Base-by-base conservation (phyloP, 768 basidiomycete species). In the Myochromella boudieri region DNA sequence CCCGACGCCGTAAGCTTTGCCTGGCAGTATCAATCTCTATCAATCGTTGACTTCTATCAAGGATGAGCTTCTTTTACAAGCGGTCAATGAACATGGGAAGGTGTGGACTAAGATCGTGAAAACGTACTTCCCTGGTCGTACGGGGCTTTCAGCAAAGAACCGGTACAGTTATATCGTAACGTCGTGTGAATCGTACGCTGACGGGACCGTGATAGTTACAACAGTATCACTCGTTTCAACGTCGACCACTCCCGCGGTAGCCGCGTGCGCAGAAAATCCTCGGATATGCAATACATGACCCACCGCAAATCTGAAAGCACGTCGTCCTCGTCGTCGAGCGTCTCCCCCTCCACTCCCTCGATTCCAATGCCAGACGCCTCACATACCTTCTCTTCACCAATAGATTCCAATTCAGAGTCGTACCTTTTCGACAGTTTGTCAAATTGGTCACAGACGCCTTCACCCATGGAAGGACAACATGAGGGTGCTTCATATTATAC, bases 71-170 rank as follows among this genome's bases (percentile, higher is more conserved):
- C 71, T 82, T n/a, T 63, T 82, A 17, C 68, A 71, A 49, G 78
- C 80, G 5, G 80, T 82, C 31, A 64, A 72, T 37, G 71, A 74
- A 44, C 77, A 80, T 48, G 80, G 80, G 15, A 80, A 77, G 58
- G 75, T 78, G 4, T 82, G 80, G 80, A 79, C 80, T 0, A 80
- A 80, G 57, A 82, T 82, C 36, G 80, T 80, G 26, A 78, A 78
- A 56, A 78, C 74, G 5, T 80, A 80, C 54, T 80, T 82, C 61
- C 80, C 80, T 37, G 79, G 80, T 4, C 69, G 80, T 29, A 82
- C 80, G 14, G 80, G 78, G 11, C 65, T 82, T 12, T 77, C 78
- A 2, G 79, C 79, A 12, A 82, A 81, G 69, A 82, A 82, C 60
- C 70, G 78, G 77, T 78, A 56, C 45, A 66, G 55, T 8, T 10